A percentile compares a stretch with the other conserved stretches of the same genome.
Evolutionary conservation across 2,329 filamentous ascomycete genomes (phyloP).

Genomic region (Dothideomycetes sp.): DNA sequence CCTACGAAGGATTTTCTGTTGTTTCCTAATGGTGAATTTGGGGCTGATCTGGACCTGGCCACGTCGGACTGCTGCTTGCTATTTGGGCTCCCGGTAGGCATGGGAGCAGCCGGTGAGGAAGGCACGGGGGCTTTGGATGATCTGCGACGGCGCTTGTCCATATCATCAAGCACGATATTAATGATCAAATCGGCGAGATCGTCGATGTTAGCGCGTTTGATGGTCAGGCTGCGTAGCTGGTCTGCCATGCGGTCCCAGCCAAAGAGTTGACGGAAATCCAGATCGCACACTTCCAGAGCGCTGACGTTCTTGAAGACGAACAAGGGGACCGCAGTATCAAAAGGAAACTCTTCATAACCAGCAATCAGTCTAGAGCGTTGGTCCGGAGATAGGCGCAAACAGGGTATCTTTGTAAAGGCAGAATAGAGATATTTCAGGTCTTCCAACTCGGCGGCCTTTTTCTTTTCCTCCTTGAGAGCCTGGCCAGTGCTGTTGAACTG

Average conservation of each 20-base stretch:
- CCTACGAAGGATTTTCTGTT: conserved; percentile 39
- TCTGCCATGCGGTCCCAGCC: conserved; percentile 94
- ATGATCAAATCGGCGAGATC: conserved; percentile 85
- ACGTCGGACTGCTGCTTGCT: conserved; percentile 54
- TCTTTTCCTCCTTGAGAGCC: conserved; percentile 75
- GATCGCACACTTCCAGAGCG: conserved; percentile 84
- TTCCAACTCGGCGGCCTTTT: conserved; percentile 73
- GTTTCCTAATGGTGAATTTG: conserved; percentile 51
- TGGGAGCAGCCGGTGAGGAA: conserved; percentile 65
- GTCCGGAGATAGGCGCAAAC: conserved; percentile 80
- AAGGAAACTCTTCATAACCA: conserved; percentile 95
- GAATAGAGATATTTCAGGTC: conserved; percentile 96
- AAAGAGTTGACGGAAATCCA: conserved; percentile 94
- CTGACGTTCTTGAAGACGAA: conserved; percentile 96
- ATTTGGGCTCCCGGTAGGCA: conserved; percentile 54
- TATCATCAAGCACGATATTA: conserved; percentile 90
- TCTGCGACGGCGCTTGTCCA: conserved; percentile 80
- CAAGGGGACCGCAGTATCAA: conserved; percentile 93
- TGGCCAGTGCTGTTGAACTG: conserved; percentile 77
- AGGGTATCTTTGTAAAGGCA: conserved; percentile 96
- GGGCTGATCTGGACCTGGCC: conserved; percentile 58
- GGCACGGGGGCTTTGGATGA: conserved; percentile 68
- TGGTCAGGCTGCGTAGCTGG: conserved; percentile 76
- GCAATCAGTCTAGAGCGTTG: conserved; percentile 82
- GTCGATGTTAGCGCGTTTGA: conserved; percentile 80